Evolutionary conservation across 2,329 filamentous ascomycete genomes (phyloP), one percentile per base, ranked within the genome.

Genomic region (Colletotrichum euphorbiae): DNA sequence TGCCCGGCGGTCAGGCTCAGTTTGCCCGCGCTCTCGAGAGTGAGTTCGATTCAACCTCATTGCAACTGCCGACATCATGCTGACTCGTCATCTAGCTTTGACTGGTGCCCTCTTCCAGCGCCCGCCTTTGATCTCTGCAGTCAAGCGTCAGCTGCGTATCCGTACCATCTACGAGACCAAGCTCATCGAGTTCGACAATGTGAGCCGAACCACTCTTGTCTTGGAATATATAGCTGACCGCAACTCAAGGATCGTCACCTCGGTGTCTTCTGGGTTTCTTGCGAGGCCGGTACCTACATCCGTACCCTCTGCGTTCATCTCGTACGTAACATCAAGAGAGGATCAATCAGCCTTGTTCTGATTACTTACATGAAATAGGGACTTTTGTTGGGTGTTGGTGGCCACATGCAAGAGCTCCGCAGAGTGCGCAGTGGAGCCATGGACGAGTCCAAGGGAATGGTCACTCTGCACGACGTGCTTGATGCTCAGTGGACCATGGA

Each of bases 251-350:
- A 98, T 77, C 91, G 96, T 75, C 94, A 98, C 80, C 88, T 99
- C 42, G 96, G 93, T 81, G 95, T 98, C 64, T 99, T 99, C 88
- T 98, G 96, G 95, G 96, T 98, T 75, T 97, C 93, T 83, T 99
- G 96, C 82, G 96, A 99, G 83, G 96, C 94, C 66, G 96, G 96
- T 80, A 99, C 96, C 72, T 99, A 99, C 82, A 98, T 99, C 80
- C 93, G 96, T 85, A 99, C 96, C 42, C 90, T 99, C 54, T 98
- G 96, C 82, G 95, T 98, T 48, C 96, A 98, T 83, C 81, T 99
- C 11, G 69, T 70, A 69, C 36, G 69, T 69, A 43, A 59, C 24
- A 9, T 56, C 2, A 36, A 74, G 93, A 93, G 76, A 74, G 81
- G 28, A 52, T 52, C 50, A 17, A 7, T 71, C 60, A 56, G 31